These are phyloP conservation scores for Centella asiatica DNA, from an alignment of 129 eudicot species.

Conservation along the genomic window DNA sequence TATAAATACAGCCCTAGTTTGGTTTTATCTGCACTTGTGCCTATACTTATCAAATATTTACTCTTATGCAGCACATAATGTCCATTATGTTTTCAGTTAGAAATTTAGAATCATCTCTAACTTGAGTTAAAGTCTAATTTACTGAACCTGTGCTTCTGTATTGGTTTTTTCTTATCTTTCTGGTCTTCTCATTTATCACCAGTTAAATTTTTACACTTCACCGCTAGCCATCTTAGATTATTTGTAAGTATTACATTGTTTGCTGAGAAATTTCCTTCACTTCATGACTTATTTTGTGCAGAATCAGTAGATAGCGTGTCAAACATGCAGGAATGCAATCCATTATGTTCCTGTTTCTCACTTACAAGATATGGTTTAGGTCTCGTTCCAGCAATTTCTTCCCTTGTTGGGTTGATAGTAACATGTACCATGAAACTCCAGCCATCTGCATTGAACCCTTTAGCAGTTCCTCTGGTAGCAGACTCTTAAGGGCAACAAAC, in stretches of 20 bases:
- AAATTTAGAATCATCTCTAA: too few relatives aligned
- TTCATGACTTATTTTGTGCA: slow-evolving; percentile 22
- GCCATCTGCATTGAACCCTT: slow-evolving; percentile 33
- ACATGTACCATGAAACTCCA: slow-evolving; percentile 66
- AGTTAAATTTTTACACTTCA: too few relatives aligned
- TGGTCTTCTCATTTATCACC: too few relatives aligned
- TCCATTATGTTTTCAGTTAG: too few relatives aligned
- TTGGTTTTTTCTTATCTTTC: too few relatives aligned
- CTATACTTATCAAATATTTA: too few relatives aligned
- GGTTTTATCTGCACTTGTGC: too few relatives aligned
- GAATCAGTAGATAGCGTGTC: slow-evolving; percentile 41
- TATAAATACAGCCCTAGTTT: not conserved
- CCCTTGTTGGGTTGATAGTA: slow-evolving; percentile 48
- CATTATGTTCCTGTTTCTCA: slow-evolving; percentile 24
- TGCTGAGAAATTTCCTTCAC: not conserved
- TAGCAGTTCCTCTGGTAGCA: slow-evolving; percentile 53
- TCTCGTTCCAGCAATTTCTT: slow-evolving; percentile 70
- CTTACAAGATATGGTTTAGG: slow-evolving; percentile 70
- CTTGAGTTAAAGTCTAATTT: too few relatives aligned
- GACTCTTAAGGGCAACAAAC: slow-evolving; percentile 8
- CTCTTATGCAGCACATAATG: too few relatives aligned
- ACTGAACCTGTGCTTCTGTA: too few relatives aligned
- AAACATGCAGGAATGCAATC: slow-evolving; percentile 19
- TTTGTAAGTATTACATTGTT: not conserved
- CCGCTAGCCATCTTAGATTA: too few relatives aligned